A percentile compares a stretch with the other conserved stretches of the same genome.
phyloP scores from a whole-genome alignment of 2,329 filamentous ascomycete species.

The Corniculantispora saksenae region DNA sequence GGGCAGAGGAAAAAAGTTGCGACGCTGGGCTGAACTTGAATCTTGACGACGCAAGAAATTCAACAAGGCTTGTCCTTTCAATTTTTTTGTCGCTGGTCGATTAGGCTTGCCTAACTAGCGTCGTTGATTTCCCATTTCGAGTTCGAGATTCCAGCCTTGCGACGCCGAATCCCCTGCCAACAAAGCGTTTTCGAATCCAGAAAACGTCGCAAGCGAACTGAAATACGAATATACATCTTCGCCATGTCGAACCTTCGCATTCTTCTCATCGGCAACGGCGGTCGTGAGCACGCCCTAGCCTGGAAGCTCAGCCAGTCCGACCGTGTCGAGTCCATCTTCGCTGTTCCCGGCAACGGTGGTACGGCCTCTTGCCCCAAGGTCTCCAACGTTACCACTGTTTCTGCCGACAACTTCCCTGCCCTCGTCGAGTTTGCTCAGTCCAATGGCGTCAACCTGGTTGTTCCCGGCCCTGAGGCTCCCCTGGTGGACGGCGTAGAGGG shows the following conservation, averaged over 20 bases:
- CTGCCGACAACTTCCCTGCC: slow-evolving; percentile 73
- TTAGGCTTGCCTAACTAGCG: not conserved
- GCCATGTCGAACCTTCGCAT: slow-evolving; percentile 57
- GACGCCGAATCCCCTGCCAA: not conserved
- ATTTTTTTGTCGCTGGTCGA: slow-evolving; percentile 4
- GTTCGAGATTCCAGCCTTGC: not conserved
- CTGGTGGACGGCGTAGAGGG: slow-evolving; percentile 87
- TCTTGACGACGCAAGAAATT: not conserved
- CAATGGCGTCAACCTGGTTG: slow-evolving; percentile 75
- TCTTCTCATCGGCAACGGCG: slow-evolving; percentile 89
- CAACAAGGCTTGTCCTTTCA: not conserved
- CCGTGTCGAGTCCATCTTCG: slow-evolving; percentile 78
- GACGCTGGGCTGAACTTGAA: not conserved
- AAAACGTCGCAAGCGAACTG: slow-evolving; percentile 2
- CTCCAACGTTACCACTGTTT: slow-evolving; percentile 68
- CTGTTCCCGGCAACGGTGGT: slow-evolving; percentile 80
- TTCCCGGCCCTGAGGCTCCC: slow-evolving; percentile 91
- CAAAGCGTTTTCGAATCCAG: not conserved
- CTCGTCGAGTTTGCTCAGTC: slow-evolving; percentile 75
- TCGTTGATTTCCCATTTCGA: not conserved
- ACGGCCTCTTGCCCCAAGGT: slow-evolving; percentile 72
- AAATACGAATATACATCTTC: not conserved
- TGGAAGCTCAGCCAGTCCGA: slow-evolving; percentile 90
- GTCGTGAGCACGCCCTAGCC: slow-evolving; percentile 89
- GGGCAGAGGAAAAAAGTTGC: slow-evolving; percentile 11